A percentile compares a stretch with the other conserved stretches of the same genome.
phyloP scores from a whole-genome alignment of 2,329 filamentous ascomycete genomes.

The Pyrenochaeta sp. region DNA sequence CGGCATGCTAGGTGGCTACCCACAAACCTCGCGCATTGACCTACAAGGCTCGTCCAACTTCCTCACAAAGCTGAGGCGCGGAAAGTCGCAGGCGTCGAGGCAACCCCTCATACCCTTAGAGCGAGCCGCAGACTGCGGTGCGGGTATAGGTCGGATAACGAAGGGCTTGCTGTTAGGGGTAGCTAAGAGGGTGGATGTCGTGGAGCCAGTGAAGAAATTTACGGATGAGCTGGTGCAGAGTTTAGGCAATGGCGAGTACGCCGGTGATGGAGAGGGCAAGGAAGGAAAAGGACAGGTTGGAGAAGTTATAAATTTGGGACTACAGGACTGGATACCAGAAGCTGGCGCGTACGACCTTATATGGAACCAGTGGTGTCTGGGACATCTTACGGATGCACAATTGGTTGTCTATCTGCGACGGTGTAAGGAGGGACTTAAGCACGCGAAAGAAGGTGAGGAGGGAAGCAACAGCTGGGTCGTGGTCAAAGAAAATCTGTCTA shows the following conservation, averaged over 20 bases:
- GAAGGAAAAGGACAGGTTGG: slow-evolving; percentile 61
- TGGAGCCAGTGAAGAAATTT: slow-evolving; percentile 87
- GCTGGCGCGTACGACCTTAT: slow-evolving; percentile 74
- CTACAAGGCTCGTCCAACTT: slow-evolving; percentile 75
- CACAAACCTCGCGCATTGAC: slow-evolving; percentile 73
- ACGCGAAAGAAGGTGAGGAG: slow-evolving; percentile 41
- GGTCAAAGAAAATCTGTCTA: slow-evolving; percentile 82
- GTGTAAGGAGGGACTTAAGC: slow-evolving; percentile 62
- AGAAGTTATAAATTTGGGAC: slow-evolving; percentile 73
- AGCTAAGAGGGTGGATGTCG: slow-evolving; percentile 77
- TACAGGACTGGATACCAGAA: slow-evolving; percentile 73
- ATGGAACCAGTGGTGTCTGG: slow-evolving; percentile 91
- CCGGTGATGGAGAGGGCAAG: slow-evolving; percentile 28
- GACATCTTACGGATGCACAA: slow-evolving; percentile 79
- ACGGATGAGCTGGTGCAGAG: slow-evolving; percentile 64
- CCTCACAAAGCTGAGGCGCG: slow-evolving; percentile 66
- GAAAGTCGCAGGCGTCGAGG: slow-evolving; percentile 34
- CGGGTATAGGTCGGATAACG: slow-evolving; percentile 84
- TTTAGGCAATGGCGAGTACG: slow-evolving; percentile 29
- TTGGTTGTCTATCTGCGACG: slow-evolving; percentile 71
- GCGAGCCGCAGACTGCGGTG: slow-evolving; percentile 67
- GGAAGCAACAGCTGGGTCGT: slow-evolving; percentile 65
- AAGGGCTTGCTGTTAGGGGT: slow-evolving; percentile 76
- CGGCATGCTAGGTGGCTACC: slow-evolving; percentile 83
- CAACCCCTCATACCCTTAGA: slow-evolving; percentile 40